A percentile compares a stretch with the other conserved stretches of the same genome.
phyloP scores from a whole-genome alignment of 2,329 filamentous ascomycete genomes.

The Pseudogymnoascus sp. region DNA sequence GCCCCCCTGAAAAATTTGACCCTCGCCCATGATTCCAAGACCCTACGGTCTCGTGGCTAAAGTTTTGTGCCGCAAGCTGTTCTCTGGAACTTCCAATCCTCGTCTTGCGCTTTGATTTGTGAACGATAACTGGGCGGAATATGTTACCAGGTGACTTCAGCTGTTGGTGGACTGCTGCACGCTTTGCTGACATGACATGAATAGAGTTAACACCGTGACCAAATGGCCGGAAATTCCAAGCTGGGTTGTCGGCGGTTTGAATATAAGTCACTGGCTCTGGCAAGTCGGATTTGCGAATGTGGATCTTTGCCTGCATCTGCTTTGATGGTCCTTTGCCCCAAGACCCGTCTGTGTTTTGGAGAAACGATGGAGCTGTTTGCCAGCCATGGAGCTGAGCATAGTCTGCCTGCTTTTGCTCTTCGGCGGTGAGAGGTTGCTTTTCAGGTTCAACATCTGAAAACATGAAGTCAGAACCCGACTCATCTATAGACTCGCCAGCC shows the following conservation, averaged over 20 bases:
- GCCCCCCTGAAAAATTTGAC: constrained; percentile 1
- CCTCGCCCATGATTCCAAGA: constrained; percentile 4
- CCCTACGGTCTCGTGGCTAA: background rate
- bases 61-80: background rate
- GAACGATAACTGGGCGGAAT: constrained; percentile 4
- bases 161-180: constrained; percentile 10
- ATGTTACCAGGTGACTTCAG: background rate
- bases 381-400: constrained; percentile 13
- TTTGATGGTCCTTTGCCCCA: constrained; percentile 10
- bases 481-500: background rate
- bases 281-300: constrained; percentile 12
- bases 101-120: background rate
- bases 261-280: constrained; percentile 26
- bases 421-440: background rate
- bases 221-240: constrained; percentile 23
- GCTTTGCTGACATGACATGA: constrained; percentile 20
- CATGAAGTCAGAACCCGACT: background rate
- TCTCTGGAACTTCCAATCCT: background rate
- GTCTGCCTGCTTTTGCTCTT: background rate
- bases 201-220: constrained; percentile 27
- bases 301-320: background rate
- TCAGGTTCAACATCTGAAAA: background rate
- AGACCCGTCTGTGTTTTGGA: constrained; percentile 3
- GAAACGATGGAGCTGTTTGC: constrained; percentile 12
- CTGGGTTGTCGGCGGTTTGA: constrained; percentile 21